phyloP scores from a whole-genome alignment of 1,139 yeast genomes.

The Candida smagusa region DNA sequence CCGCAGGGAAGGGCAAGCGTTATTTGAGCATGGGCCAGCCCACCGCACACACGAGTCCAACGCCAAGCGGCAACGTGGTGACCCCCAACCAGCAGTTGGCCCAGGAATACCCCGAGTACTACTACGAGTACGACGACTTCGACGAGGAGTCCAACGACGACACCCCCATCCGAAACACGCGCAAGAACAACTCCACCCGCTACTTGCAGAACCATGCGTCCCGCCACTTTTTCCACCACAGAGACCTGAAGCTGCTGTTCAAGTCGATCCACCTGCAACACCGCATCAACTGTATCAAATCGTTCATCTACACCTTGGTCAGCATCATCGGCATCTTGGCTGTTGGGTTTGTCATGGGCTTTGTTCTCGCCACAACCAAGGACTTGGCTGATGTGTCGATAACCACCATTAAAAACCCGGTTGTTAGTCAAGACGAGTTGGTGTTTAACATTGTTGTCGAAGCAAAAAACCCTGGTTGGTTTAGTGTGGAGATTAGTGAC shows the following conservation, averaged over 20 bases:
- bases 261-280: slow-evolving; percentile 11
- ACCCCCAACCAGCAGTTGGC: slow-evolving; percentile 5
- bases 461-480: slow-evolving; percentile 86
- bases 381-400: slow-evolving; percentile 71
- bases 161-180: slow-evolving; percentile 6
- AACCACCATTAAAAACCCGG: slow-evolving; percentile 59
- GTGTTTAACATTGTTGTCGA: slow-evolving; percentile 74
- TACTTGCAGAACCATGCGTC: slow-evolving; percentile 13
- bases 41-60: slow-evolving; percentile 8
- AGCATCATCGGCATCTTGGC: slow-evolving; percentile 54
- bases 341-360: slow-evolving; percentile 78
- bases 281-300: slow-evolving; percentile 40
- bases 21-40: slow-evolving; percentile 37
- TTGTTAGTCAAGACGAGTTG: slow-evolving; percentile 82
- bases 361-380: slow-evolving; percentile 81
- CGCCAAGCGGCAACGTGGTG: slow-evolving; percentile 1
- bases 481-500: slow-evolving; percentile 59
- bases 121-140: slow-evolving; percentile 41
- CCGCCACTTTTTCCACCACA: slow-evolving; percentile 28
- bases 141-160: slow-evolving; percentile 30
- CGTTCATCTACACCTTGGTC: slow-evolving; percentile 54
- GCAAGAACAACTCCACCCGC: slow-evolving; percentile 10
- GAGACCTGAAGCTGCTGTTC: slow-evolving; percentile 16
- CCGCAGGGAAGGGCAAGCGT: slow-evolving; percentile 31
- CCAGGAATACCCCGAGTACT: slow-evolving; percentile 13